Evolutionary conservation across 352 stramenopile species (phyloP).

Genomic region (Globisporangium orthogonon): DNA sequence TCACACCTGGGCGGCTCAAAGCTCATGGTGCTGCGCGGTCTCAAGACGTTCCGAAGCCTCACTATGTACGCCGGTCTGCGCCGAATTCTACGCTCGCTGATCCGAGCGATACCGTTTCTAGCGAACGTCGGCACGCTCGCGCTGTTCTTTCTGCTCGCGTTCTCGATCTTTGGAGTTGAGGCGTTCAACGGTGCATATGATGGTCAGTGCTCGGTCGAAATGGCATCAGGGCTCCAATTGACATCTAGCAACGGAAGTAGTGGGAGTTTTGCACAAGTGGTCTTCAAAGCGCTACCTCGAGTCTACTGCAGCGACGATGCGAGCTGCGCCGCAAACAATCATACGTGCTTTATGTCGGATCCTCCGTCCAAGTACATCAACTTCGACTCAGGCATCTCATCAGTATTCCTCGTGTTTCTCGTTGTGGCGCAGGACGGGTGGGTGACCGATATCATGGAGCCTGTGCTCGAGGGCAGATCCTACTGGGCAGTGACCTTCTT

Average conservation of each 20-base stretch:
- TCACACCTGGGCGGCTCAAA: constrained; percentile 27
- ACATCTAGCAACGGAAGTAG: background rate
- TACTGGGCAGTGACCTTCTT: constrained; percentile 57
- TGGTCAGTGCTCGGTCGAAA: constrained; percentile 32
- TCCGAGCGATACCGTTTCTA: constrained; percentile 62
- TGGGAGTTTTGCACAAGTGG: background rate
- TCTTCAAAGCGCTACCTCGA: constrained; percentile 34
- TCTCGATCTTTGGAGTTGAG: constrained; percentile 74
- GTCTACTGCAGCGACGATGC: constrained; percentile 43
- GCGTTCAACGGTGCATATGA: constrained; percentile 51
- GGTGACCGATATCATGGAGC: constrained; percentile 75
- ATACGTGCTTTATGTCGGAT: constrained; percentile 25
- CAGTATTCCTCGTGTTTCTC: constrained; percentile 73
- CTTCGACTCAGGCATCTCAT: constrained; percentile 64
- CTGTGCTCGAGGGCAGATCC: constrained; percentile 57
- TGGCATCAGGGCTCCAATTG: background rate
- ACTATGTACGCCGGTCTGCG: constrained; percentile 57
- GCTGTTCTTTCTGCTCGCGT: constrained; percentile 69
- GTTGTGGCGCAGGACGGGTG: constrained; percentile 76
- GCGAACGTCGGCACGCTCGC: constrained; percentile 68
- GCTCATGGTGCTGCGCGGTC: constrained; percentile 50
- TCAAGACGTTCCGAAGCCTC: constrained; percentile 63
- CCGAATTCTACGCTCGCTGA: constrained; percentile 60
- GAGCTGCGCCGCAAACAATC: constrained; percentile 25
- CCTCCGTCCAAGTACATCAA: constrained; percentile 50